A percentile compares a stretch with the other conserved stretches of the same genome.
phyloP scores from a whole-genome alignment of 1,284 basidiomycete genomes.

The Hemileia vastatrix region DNA sequence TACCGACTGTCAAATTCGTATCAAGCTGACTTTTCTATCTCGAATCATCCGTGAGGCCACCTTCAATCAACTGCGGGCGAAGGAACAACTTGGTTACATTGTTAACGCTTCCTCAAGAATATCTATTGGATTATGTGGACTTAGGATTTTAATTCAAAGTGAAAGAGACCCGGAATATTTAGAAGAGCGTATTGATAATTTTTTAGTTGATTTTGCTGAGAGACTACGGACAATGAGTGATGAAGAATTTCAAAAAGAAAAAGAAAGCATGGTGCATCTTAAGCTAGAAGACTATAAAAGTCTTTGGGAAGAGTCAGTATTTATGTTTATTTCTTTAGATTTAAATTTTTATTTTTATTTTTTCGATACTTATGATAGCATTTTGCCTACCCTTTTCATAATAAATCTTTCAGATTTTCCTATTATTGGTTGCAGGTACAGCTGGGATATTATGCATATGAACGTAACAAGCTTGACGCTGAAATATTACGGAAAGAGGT shows the following conservation, averaged over 20 bases:
- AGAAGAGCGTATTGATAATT: conserved; percentile 77
- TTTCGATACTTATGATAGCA: background rate
- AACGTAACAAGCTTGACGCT: conserved; percentile 34
- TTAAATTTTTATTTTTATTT: background rate
- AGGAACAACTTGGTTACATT: conserved; percentile 92
- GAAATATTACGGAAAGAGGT: conserved; percentile 32
- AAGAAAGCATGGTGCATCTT: conserved; percentile 57
- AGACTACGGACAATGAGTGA: conserved; percentile 48
- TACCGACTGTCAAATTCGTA: conserved; percentile 51
- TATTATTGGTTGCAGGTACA: conserved; percentile 42
- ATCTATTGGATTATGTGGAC: conserved; percentile 61
- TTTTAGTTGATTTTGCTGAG: conserved; percentile 52
- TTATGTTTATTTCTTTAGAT: background rate
- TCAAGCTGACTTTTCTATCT: conserved; percentile 47
- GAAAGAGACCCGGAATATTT: conserved; percentile 75
- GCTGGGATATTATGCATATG: conserved; percentile 24
- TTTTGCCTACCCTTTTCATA: background rate
- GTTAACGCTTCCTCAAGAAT: conserved; percentile 50
- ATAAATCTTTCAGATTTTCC: background rate
- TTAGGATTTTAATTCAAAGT: conserved; percentile 83
- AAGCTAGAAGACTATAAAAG: conserved; percentile 65
- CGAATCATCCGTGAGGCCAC: conserved; percentile 79
- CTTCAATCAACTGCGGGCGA: conserved; percentile 89
- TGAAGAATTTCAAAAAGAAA: conserved; percentile 59
- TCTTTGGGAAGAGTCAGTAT: conserved; percentile 53